These are phyloP conservation scores for Brasilioporus rufonigricans DNA, from an alignment of 768 basidiomycete genomes.

Conservation along the genomic window DNA sequence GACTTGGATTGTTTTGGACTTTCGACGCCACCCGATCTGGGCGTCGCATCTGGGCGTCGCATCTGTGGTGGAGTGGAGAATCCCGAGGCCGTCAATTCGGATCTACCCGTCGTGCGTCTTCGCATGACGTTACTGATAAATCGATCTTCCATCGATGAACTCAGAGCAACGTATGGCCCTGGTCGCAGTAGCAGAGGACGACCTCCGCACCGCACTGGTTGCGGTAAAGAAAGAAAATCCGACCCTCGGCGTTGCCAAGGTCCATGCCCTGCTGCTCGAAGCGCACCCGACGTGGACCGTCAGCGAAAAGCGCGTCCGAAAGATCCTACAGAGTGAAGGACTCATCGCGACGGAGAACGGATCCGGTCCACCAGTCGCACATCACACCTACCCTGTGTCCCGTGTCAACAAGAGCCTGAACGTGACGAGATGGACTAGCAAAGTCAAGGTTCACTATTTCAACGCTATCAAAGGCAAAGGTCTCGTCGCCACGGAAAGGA, in stretches of 20 bases:
- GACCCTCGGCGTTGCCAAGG: slow-evolving; percentile 65
- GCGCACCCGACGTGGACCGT: slow-evolving; percentile 69
- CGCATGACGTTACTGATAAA: neutral
- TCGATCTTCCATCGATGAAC: neutral
- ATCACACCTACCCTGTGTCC: slow-evolving; percentile 60
- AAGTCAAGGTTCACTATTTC: slow-evolving; percentile 67
- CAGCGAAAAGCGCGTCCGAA: slow-evolving; percentile 80
- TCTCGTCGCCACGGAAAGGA: slow-evolving; percentile 65
- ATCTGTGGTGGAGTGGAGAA: too few relatives aligned
- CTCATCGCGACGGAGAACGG: slow-evolving; percentile 34
- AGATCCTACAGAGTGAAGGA: slow-evolving; percentile 61
- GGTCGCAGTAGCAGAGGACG: slow-evolving; percentile 44
- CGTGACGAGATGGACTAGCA: slow-evolving; percentile 56
- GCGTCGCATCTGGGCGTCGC: too few relatives aligned
- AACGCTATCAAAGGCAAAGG: slow-evolving; percentile 78
- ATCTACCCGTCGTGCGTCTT: too few relatives aligned
- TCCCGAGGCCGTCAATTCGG: too few relatives aligned
- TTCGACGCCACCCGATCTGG: too few relatives aligned
- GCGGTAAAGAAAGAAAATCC: slow-evolving; percentile 58
- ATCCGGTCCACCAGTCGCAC: slow-evolving; percentile 7
- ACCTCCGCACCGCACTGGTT: slow-evolving; percentile 54
- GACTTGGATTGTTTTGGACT: too few relatives aligned
- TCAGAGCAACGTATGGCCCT: slow-evolving; percentile 10
- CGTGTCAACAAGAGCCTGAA: slow-evolving; percentile 63
- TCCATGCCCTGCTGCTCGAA: slow-evolving; percentile 60